Conservation (phyloP, 2,329 filamentous ascomycete genomes). For the Lecanicillium sp. region DNA sequence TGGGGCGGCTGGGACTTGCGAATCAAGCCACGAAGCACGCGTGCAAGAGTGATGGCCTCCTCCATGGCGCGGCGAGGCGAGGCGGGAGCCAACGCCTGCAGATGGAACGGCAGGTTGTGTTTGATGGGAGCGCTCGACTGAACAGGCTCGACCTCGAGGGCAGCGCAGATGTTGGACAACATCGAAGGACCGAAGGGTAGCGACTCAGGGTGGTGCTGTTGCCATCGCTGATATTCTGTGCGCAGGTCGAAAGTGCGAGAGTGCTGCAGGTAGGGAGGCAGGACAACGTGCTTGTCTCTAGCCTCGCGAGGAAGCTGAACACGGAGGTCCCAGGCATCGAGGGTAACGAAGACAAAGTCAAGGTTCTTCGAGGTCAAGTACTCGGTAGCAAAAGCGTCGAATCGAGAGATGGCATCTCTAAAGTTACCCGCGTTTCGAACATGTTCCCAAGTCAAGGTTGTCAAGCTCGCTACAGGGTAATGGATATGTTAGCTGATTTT, state of each 20-base stretch:
- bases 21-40: conserved; percentile 85
- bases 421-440: conserved; percentile 96
- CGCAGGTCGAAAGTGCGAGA: conserved; percentile 94
- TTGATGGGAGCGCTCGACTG: conserved; percentile 98
- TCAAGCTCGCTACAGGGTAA: conserved; percentile 68
- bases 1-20: conserved; percentile 91
- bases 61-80: conserved; percentile 96
- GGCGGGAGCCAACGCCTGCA: conserved; percentile 90
- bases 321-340: conserved; percentile 96
- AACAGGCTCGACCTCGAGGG: conserved; percentile 94
- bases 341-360: conserved; percentile 96
- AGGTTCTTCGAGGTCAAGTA: conserved; percentile 84
- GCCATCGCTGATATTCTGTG: conserved; percentile 97
- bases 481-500: conserved; percentile 5
- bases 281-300: conserved; percentile 93
- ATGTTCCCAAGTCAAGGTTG: conserved; percentile 97
- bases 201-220: conserved; percentile 95
- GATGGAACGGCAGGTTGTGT: conserved; percentile 94
- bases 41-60: conserved; percentile 87
- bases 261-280: conserved; percentile 95
- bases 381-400: conserved; percentile 88
- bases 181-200: conserved; percentile 93
- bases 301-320: conserved; percentile 96
- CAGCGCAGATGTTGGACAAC: conserved; percentile 94
- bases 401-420: conserved; percentile 90